Conservation (phyloP, 441 rosid species). For the Pelargonium citronellum region DNA sequence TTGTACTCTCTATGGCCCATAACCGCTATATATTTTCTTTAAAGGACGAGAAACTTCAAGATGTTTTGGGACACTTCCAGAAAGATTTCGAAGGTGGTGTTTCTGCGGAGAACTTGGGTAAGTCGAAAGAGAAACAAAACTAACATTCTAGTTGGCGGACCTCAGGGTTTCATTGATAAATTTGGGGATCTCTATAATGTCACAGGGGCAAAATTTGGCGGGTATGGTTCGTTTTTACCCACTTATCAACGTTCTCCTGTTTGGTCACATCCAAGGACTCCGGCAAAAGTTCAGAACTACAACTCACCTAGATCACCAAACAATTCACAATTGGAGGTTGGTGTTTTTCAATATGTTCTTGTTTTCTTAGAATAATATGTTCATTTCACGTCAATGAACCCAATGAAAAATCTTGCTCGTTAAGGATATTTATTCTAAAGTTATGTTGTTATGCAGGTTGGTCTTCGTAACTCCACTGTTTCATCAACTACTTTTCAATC, state of each 20-base stretch:
- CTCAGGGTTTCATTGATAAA: neutral
- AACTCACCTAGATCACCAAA: constrained; percentile 55
- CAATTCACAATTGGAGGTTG: constrained; percentile 61
- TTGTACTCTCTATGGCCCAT: neutral
- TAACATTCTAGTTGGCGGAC: constrained; percentile 3
- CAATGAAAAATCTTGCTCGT: constrained; percentile 12
- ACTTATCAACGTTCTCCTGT: constrained; percentile 74
- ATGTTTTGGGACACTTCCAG: constrained; percentile 62
- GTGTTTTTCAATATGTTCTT: constrained; percentile 6
- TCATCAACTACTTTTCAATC: constrained; percentile 38
- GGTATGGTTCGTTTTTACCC: constrained; percentile 93
- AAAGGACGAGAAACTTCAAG: constrained; percentile 58
- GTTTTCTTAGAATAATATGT: neutral
- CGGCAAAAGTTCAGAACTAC: constrained; percentile 46
- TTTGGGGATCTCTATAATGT: constrained; percentile 16
- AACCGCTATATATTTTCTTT: constrained; percentile 13
- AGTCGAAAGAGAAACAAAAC: constrained; percentile 13
- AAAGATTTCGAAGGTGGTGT: constrained; percentile 56
- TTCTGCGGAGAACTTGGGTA: constrained; percentile 58
- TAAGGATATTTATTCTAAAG: constrained; percentile 18
- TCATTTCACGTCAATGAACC: neutral
- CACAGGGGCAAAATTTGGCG: constrained; percentile 91
- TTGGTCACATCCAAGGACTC: constrained; percentile 53
- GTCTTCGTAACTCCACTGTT: constrained; percentile 27
- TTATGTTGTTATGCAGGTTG: constrained; percentile 45